These are phyloP conservation scores for Exophiala viscosa DNA, from an alignment of 2,329 filamentous ascomycete genomes.

Conservation along the genomic window DNA sequence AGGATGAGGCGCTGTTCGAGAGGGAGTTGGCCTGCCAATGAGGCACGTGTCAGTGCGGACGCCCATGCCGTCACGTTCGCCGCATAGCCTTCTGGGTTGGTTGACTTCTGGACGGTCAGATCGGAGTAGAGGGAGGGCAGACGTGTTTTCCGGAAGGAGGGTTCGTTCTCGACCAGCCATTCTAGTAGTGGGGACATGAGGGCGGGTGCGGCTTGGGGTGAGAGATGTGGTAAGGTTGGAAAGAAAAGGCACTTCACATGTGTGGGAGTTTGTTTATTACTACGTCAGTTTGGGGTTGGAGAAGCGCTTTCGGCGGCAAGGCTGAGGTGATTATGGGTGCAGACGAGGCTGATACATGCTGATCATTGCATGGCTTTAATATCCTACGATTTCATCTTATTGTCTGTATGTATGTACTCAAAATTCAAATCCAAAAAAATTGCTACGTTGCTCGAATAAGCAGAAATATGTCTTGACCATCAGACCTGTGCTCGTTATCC, in stretches of 20 bases:
- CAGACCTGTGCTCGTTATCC: background rate
- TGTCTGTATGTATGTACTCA: too few relatives aligned
- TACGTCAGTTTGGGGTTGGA: background rate
- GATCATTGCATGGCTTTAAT: too few relatives aligned
- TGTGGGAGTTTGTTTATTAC: background rate
- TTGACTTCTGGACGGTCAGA: conserved; percentile 67
- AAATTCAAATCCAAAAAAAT: background rate
- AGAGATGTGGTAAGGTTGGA: background rate
- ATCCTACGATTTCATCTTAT: too few relatives aligned
- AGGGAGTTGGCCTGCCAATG: conserved; percentile 59
- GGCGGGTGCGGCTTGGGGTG: background rate
- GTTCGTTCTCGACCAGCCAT: conserved; percentile 28
- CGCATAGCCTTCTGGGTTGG: conserved; percentile 80
- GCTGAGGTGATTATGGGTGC: background rate
- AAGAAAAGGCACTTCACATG: background rate
- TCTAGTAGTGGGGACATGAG: conserved; percentile 23
- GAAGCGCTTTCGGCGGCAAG: background rate
- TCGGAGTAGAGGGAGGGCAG: conserved; percentile 86
- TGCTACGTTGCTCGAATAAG: too few relatives aligned
- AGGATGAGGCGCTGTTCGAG: conserved; percentile 46
- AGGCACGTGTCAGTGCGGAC: conserved; percentile 66
- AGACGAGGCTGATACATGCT: background rate
- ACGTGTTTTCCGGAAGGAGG: conserved; percentile 53
- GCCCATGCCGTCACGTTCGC: conserved; percentile 80
- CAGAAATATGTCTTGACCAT: background rate